Evolutionary conservation across 306 rosid genomes (phyloP), one percentile per base, ranked within the genome.

Genomic region (Vigna mungo): DNA sequence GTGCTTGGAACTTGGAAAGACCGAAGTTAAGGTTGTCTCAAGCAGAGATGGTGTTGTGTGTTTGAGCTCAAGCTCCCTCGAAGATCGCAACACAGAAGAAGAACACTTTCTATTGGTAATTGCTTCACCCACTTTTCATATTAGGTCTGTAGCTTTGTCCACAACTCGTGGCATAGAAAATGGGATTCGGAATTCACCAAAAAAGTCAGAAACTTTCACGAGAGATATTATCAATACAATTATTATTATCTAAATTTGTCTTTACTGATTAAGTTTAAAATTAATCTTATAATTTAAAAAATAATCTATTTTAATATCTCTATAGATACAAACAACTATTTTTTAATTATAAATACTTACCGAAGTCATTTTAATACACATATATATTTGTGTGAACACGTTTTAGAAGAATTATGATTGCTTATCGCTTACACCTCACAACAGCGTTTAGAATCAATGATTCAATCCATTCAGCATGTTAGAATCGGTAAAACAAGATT

Each of bases 51-150:
- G 41, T 21, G 58, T 43, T 18, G 44, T 48, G 72, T 53, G 60
- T 20, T 52, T 49, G 68, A 80, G 62, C 71, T 58, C 80, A 75
- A 62, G 79, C 76, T 78, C 11, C n/a, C 66, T 74, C 71, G 20
- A 15, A 56, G 47, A 56, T 67, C 39, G 37, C 17, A 65, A 23
- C 27, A 5, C 54, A 4, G 37, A 74, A 4, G 48, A 74, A 49
- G 7, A 15, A 17, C n/a, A 18, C 2, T 9, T 56, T 43, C 55
- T 52, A 71, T 76, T 76, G 78, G 70, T 56, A 64, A 71, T 76
- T 76, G 78, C 58, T 68, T 72, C 20, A 52, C 39, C 17, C 44
- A 46, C 3, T 20, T 64, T 56, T 34, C 54, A 9, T 53, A 10
- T 25, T 21, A 20, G 11, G 7, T 18, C 23, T 47, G 53, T 16